Conservation (phyloP, 1,284 basidiomycete genomes). For the Xerocomus amazonicus region DNA sequence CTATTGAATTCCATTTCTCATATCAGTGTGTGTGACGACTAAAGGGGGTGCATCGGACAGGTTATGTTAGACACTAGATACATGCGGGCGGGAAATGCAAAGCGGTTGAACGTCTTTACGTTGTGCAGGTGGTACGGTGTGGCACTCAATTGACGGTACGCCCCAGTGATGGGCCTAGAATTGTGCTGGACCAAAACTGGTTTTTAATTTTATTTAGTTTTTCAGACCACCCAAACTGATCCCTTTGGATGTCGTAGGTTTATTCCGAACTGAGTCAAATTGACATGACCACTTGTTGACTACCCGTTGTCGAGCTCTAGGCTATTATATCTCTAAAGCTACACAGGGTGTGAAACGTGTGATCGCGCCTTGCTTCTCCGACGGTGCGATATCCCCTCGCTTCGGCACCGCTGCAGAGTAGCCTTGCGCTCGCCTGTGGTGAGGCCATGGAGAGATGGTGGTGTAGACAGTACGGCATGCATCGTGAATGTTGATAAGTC, state of each 20-base stretch:
- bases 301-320: neutral
- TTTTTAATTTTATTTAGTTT: conserved; percentile 1
- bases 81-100: neutral
- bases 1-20: conserved; percentile 10
- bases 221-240: neutral
- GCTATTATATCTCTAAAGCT: neutral
- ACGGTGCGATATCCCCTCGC: neutral
- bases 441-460: conserved; percentile 2
- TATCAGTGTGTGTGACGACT: conserved; percentile 12
- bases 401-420: neutral
- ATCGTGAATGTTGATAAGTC: no score
- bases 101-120: neutral
- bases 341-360: neutral
- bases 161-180: conserved; percentile 16
- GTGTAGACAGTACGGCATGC: conserved; percentile 4
- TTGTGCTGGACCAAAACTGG: conserved; percentile 6
- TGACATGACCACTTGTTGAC: neutral
- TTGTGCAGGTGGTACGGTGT: neutral
- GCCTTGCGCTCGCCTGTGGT: conserved; percentile 4
- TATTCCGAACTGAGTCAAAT: conserved; percentile 3
- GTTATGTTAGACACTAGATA: conserved; percentile 2
- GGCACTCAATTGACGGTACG: neutral
- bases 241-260: conserved; percentile 5
- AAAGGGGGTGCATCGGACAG: conserved; percentile 8
- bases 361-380: neutral